A percentile compares a stretch with the other conserved stretches of the same genome.
These are phyloP conservation scores for Podospora pseudoanserina DNA, from an alignment of 495 filamentous ascomycete genomes.

Conservation along the genomic window DNA sequence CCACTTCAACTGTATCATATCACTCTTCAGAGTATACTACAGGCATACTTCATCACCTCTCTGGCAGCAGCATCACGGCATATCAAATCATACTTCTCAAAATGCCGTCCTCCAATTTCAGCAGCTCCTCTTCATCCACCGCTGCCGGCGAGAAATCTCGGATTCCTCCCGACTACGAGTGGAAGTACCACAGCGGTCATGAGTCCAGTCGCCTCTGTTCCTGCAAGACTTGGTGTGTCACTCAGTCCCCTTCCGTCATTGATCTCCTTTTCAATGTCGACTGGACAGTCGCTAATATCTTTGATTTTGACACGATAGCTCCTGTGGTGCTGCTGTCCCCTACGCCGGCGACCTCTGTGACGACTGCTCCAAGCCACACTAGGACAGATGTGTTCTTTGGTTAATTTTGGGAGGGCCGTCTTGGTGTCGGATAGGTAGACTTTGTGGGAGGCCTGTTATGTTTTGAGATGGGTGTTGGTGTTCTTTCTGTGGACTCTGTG, in stretches of 20 bases:
- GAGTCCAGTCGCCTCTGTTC: background rate
- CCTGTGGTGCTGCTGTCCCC: slow-evolving; percentile 6
- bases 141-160: background rate
- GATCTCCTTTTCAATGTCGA: background rate
- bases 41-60: background rate
- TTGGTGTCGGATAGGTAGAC: background rate
- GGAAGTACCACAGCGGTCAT: background rate
- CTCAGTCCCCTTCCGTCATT: background rate
- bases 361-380: slow-evolving; percentile 5
- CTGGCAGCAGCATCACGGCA: background rate
- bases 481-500: background rate
- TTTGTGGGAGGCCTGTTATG: background rate
- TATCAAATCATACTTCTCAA: background rate
- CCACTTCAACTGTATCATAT: background rate
- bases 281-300: background rate
- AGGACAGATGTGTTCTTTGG: background rate
- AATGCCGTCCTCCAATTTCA: background rate
- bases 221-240: background rate
- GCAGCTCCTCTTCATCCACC: background rate
- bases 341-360: slow-evolving; percentile 8
- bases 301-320: background rate
- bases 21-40: background rate
- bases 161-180: background rate
- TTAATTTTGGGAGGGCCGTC: background rate
- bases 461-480: background rate